These are phyloP conservation scores for Ambispora gerdemannii DNA, from an alignment of 192 early-diverging fungal species.

Conservation along the genomic window DNA sequence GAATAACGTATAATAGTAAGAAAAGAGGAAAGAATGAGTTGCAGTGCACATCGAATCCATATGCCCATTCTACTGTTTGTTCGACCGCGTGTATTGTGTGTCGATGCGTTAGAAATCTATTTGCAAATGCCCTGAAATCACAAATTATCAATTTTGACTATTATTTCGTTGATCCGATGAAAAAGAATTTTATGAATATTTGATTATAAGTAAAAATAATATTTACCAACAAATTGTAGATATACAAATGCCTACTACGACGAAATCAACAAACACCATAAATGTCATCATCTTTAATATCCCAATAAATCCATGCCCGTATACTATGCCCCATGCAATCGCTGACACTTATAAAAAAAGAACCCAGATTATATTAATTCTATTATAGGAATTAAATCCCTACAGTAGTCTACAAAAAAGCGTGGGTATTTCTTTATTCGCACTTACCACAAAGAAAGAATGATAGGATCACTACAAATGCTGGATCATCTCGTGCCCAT, in stretches of 20 bases:
- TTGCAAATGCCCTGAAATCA: conserved; percentile 52
- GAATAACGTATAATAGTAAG: conserved; percentile 81
- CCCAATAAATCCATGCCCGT: conserved; percentile 62
- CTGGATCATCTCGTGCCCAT: conserved; percentile 97
- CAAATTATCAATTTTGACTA: background rate
- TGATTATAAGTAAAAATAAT: background rate
- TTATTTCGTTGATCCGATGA: background rate
- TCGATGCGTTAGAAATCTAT: conserved; percentile 76
- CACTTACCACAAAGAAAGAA: conserved; percentile 61
- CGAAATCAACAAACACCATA: conserved; percentile 82
- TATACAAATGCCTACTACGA: conserved; percentile 66
- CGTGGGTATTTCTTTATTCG: background rate
- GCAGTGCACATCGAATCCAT: conserved; percentile 96
- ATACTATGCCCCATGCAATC: conserved; percentile 78
- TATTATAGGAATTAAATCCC: background rate
- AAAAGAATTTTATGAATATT: background rate
- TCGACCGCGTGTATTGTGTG: conserved; percentile 70
- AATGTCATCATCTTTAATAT: conserved; percentile 71
- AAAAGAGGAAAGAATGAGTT: conserved; percentile 93
- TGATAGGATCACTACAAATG: conserved; percentile 79
- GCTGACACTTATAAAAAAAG: conserved; percentile 58
- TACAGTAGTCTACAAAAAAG: background rate
- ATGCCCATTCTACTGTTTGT: conserved; percentile 93
- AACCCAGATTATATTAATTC: background rate
- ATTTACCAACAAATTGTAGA: conserved; percentile 73